Evolutionary conservation across 202 grass and related monocot genomes (phyloP), one percentile per base, ranked within the genome.

Genomic region (Zoysia matrella): DNA sequence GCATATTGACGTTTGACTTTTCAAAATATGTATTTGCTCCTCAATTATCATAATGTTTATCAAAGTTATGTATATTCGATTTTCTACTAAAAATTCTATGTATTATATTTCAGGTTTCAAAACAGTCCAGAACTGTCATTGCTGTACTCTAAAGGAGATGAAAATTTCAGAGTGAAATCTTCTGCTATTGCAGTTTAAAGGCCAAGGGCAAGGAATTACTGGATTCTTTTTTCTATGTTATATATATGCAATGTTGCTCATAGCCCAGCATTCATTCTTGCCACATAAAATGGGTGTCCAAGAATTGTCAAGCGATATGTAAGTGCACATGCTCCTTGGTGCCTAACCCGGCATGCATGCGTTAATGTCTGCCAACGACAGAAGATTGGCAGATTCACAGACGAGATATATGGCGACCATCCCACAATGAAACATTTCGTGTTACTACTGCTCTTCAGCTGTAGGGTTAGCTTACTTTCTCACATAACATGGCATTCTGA

Each of bases 1-100:
- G 46, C 45, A 52, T 60, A 10, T 77, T 77, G 51, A 58, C 9
- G 44, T 83, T 72, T 42, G 13, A 53, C 36, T 78, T 50, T 51
- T 12, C 40, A 72, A 56, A 71, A 14, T 85, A 54, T 69, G 7
- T 39, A 55, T 72, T 30, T 30, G 22, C 22, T 46, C 45, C 2
- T 46, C 45, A 46, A 46, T 46, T 46, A 46, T 46, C 0, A 46
- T 46, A 46, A 3, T 46, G 45, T 46, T 46, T 46, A 46, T 46
- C 45, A 46, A 46, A 46, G 1, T 46, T 46, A 46, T 46, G 45
- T 46, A 46, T 1, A 2, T 48, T 57, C 11, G 10, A 36, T 80
- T 69, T 58, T 47, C 14, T 30, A 30, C 22, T 30, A 41, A 47
- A 69, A 56, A 1, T 8, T 80, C 15, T 57, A 22, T 11, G 7